A percentile compares a stretch with the other conserved stretches of the same genome.
Conservation (phyloP, 352 stramenopile species). For the Phytophthora colocasiae region DNA sequence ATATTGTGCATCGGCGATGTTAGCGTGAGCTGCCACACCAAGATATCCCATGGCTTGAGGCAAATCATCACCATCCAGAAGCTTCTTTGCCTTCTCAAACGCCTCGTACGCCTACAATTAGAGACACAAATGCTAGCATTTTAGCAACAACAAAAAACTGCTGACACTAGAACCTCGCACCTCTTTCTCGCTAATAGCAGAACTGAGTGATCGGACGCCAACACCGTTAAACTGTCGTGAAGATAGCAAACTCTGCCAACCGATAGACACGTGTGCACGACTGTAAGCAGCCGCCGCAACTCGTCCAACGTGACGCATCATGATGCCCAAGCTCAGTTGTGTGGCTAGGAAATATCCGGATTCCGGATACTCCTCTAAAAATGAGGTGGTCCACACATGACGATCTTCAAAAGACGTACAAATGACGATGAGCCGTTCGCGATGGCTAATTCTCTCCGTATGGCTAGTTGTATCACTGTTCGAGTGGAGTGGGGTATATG, state of each 20-base stretch:
- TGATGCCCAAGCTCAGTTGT: slow-evolving; percentile 6
- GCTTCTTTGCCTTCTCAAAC: slow-evolving; percentile 64
- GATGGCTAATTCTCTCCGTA: background rate
- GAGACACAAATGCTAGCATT: background rate
- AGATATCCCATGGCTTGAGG: slow-evolving; percentile 66
- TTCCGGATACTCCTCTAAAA: slow-evolving; percentile 1
- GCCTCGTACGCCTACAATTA: slow-evolving; percentile 46
- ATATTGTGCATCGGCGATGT: slow-evolving; percentile 80
- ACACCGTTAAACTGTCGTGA: background rate
- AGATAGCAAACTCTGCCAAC: slow-evolving; percentile 7
- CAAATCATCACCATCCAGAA: slow-evolving; percentile 66
- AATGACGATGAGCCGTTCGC: slow-evolving; percentile 11
- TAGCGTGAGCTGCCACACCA: slow-evolving; percentile 63
- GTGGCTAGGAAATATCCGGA: slow-evolving; percentile 21
- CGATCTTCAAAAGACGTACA: slow-evolving; percentile 25
- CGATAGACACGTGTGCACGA: background rate
- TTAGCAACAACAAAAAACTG: no score
- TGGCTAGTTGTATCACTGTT: slow-evolving; percentile 21
- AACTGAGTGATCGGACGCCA: slow-evolving; percentile 32
- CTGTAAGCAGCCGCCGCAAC: slow-evolving; percentile 14
- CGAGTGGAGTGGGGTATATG: slow-evolving; percentile 11
- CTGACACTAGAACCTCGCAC: slow-evolving; percentile 21
- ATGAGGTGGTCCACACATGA: slow-evolving; percentile 4
- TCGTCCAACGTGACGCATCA: slow-evolving; percentile 31
- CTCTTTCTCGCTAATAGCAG: slow-evolving; percentile 35